These are phyloP conservation scores for Nicotiana noctiflora DNA, from an alignment of 257 asterid genomes.

Conservation along the genomic window DNA sequence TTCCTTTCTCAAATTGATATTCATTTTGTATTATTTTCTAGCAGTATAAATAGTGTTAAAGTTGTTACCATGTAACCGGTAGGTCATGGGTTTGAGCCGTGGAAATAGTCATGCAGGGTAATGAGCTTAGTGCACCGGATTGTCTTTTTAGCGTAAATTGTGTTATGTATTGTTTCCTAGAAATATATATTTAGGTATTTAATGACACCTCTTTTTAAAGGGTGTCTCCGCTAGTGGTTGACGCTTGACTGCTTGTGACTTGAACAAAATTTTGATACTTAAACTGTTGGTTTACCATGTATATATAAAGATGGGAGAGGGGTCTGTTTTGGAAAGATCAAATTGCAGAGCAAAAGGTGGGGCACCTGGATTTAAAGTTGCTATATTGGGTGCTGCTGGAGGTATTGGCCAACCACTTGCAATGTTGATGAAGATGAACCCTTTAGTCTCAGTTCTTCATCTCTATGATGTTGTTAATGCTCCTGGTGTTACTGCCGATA, in stretches of 20 bases:
- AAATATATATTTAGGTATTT: too few relatives aligned
- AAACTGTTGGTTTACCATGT: background rate
- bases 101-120: too few relatives aligned
- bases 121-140: too few relatives aligned
- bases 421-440: constrained; percentile 90
- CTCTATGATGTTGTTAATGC: constrained; percentile 92
- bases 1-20: too few relatives aligned
- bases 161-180: too few relatives aligned
- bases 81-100: too few relatives aligned
- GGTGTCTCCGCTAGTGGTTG: background rate
- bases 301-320: constrained; percentile 42
- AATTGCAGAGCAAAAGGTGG: constrained; percentile 97
- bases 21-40: too few relatives aligned
- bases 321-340: constrained; percentile 36
- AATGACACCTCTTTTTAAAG: too few relatives aligned
- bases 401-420: constrained; percentile 95
- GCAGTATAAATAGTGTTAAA: too few relatives aligned
- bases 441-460: constrained; percentile 83
- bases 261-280: background rate
- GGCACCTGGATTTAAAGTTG: constrained; percentile 89
- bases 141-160: too few relatives aligned
- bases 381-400: constrained; percentile 91
- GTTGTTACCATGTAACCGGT: too few relatives aligned
- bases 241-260: background rate
- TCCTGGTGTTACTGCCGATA: constrained; percentile 96